These are phyloP conservation scores for Delphinella strobiligena DNA, from an alignment of 2,329 filamentous ascomycete species.

Conservation along the genomic window DNA sequence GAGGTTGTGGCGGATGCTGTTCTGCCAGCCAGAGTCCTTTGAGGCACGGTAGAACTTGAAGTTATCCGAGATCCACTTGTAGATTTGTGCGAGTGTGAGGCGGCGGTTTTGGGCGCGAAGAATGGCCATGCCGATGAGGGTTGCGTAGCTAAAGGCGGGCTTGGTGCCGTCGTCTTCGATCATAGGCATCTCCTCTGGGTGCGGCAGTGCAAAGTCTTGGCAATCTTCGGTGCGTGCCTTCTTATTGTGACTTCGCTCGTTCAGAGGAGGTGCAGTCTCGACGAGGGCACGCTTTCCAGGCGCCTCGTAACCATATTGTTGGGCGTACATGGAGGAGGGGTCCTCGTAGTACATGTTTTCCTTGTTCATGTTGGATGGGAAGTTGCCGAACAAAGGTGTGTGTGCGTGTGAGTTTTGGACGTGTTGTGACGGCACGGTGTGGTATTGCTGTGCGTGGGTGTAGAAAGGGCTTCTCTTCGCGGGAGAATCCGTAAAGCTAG, in stretches of 20 bases:
- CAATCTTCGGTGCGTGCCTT: conserved; percentile 52
- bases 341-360: conserved; percentile 37
- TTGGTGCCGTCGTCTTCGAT: conserved; percentile 81
- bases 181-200: conserved; percentile 65
- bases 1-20: conserved; percentile 96
- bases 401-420: conserved; percentile 47
- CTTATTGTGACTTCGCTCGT: conserved; percentile 54
- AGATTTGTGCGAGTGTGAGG: conserved; percentile 86
- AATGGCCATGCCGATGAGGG: conserved; percentile 94
- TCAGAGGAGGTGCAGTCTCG: conserved; percentile 60
- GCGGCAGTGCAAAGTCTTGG: conserved; percentile 44
- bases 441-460: conserved; percentile 6
- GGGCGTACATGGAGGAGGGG: conserved; percentile 24
- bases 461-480: conserved; percentile 44
- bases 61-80: conserved; percentile 98
- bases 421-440: conserved; percentile 37
- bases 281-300: conserved; percentile 50
- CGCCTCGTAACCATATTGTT: conserved; percentile 31
- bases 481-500: conserved; percentile 53
- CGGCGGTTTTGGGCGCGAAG: conserved; percentile 71
- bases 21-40: conserved; percentile 93
- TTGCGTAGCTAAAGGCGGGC: conserved; percentile 85
- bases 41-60: conserved; percentile 76
- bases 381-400: conserved; percentile 37
- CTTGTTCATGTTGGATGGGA: conserved; percentile 35